phyloP scores from a whole-genome alignment of 352 stramenopile genomes.

The Globisporangium polare region DNA sequence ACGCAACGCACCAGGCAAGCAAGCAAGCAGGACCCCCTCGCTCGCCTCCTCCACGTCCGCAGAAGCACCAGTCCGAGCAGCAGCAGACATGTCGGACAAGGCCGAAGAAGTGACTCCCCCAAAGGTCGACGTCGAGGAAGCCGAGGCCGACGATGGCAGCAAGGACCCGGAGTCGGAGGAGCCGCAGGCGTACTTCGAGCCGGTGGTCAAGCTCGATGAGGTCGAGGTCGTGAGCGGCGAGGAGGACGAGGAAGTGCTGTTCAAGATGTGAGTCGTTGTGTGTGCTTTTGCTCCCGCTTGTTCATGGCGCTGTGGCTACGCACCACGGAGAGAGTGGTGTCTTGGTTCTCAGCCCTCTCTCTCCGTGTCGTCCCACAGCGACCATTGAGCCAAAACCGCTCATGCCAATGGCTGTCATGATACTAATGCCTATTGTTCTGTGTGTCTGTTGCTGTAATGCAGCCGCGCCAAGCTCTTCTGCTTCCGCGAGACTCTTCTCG shows the following conservation, averaged over 20 bases:
- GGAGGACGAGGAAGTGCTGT: conserved; percentile 96
- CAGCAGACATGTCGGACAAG: conserved; percentile 53
- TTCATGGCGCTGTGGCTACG: not conserved
- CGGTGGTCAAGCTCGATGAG: conserved; percentile 86
- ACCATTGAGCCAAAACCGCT: not conserved
- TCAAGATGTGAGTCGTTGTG: conserved; percentile 71
- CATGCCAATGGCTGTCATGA: not conserved
- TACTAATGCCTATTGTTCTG: not conserved
- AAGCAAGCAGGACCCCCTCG: not conserved
- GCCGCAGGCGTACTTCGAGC: conserved; percentile 86
- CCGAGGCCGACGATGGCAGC: conserved; percentile 35
- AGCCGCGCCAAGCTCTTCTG: conserved; percentile 96
- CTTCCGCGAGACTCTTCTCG: conserved; percentile 96
- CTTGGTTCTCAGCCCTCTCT: not conserved
- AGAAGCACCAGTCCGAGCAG: not conserved
- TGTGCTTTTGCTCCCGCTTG: not conserved
- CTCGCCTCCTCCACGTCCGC: not conserved
- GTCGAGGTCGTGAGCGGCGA: conserved; percentile 97
- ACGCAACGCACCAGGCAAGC: conserved; percentile 1
- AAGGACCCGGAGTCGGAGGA: conserved; percentile 80
- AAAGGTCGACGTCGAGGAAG: conserved; percentile 50
- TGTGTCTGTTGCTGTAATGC: conserved; percentile 16
- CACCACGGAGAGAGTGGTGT: not conserved
- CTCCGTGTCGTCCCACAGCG: not conserved
- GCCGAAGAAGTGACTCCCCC: conserved; percentile 68